These are phyloP conservation scores for Pseudogymnoascus sp. DNA, from an alignment of 2,329 filamentous ascomycete species.

Conservation along the genomic window DNA sequence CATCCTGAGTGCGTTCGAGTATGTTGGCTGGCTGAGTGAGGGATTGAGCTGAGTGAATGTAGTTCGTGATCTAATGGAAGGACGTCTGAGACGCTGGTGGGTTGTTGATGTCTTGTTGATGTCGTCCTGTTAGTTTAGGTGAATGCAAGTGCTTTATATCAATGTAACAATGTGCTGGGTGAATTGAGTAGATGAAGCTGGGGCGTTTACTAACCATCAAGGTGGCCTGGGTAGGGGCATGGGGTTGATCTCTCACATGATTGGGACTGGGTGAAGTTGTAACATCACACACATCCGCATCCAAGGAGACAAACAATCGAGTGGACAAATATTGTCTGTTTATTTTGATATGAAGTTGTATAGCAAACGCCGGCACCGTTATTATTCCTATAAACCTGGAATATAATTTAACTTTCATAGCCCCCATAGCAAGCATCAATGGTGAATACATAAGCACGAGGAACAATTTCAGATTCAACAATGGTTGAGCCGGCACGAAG, in stretches of 20 bases:
- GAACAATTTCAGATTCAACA: constrained; percentile 6
- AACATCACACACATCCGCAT: background rate
- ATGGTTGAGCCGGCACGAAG: constrained; percentile 51
- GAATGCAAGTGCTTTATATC: background rate
- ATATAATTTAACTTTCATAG: constrained; percentile 1
- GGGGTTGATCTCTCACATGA: background rate
- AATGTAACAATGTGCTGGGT: background rate
- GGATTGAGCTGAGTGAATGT: background rate
- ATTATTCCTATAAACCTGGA: background rate
- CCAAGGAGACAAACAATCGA: background rate
- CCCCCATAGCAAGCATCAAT: constrained; percentile 7
- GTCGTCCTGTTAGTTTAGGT: background rate
- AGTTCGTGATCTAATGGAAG: background rate
- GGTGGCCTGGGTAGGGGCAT: background rate
- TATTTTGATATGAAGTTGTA: constrained; percentile 7
- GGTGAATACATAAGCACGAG: constrained; percentile 8
- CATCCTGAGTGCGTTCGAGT: background rate
- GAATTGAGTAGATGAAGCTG: background rate
- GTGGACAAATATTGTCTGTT: background rate
- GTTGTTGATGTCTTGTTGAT: background rate
- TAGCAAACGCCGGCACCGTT: background rate
- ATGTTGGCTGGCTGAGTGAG: background rate
- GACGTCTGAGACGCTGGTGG: background rate
- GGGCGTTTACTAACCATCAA: background rate
- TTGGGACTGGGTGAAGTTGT: background rate